phyloP scores from a whole-genome alignment of 2,329 filamentous ascomycete species.

The Fusarium fujikuroi region DNA sequence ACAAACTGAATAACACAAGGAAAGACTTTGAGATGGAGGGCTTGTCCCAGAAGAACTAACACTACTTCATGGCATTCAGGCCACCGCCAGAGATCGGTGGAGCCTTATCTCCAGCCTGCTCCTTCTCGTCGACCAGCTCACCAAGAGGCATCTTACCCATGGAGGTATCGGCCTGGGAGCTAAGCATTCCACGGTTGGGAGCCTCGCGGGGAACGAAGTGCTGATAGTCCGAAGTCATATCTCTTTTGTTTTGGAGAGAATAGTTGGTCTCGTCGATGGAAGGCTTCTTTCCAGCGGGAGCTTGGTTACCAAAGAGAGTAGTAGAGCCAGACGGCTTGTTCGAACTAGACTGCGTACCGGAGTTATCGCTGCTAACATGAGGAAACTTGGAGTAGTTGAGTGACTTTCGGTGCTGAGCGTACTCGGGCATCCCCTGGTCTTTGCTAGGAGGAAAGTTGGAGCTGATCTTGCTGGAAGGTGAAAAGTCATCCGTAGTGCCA shows the following conservation, averaged over 20 bases:
- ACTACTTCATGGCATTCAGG: slow-evolving; percentile 6
- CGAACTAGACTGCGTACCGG: not conserved
- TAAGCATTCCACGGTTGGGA: slow-evolving; percentile 1
- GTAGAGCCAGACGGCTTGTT: not conserved
- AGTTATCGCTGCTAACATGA: not conserved
- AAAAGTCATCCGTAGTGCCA: not conserved
- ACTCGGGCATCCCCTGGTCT: not conserved
- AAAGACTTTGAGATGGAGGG: not conserved
- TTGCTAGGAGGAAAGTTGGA: not conserved
- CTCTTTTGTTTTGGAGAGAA: slow-evolving; percentile 10
- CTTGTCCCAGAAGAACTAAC: accelerated
- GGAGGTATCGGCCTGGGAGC: accelerated
- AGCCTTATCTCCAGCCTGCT: not conserved
- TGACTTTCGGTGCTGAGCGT: not conserved
- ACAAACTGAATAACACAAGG: not conserved
- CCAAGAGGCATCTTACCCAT: slow-evolving; percentile 4
- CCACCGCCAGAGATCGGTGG: slow-evolving; percentile 8
- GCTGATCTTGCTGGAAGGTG: not conserved
- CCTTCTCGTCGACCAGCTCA: not conserved
- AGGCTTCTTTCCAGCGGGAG: not conserved
- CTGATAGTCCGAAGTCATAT: not conserved
- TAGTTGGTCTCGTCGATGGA: slow-evolving; percentile 16
- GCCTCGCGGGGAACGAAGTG: not conserved
- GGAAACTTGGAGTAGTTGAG: slow-evolving; percentile 14
- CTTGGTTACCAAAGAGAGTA: not conserved